Base-by-base conservation (phyloP, 441 rosid species). In the Gossypium laxum region DNA sequence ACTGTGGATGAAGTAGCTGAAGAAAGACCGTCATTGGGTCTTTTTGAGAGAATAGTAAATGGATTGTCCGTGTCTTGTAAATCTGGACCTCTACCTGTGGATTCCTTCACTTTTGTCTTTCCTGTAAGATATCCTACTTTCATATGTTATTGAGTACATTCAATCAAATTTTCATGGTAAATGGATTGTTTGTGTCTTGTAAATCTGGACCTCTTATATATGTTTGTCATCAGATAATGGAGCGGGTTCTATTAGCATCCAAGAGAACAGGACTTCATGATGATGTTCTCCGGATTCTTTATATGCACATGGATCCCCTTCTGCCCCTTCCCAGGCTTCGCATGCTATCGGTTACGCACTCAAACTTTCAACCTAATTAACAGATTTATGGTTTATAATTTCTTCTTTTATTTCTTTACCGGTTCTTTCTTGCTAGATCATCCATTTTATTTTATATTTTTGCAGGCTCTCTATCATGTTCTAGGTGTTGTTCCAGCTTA, bases 271-370 rank as follows among this genome's bases (percentile, higher is more conserved):
- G 78, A 75, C 89, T 95, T 80, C 98, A 92, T 76, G 95, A 91
- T 81, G 86, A 82, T 73, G 97, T 86, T 77, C 97, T 92, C 71
- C 89, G 77, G 77, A 86, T 95, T 81, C 81, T 95, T 76, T 87
- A 81, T 80, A 68, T 91, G 88, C 99, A 95, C 79, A 75, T 89
- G 85, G 99, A 95, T 84, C 93, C 99, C 41, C 84, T 89, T 72
- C 80, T 92, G 70, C 99, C 95, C 15, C 93, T 91, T 85, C 98
- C 98, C n/a, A 87, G 99, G 80, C 89, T 96, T 73, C 90, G 84
- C 72, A 93, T 96, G 99, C 71, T 93, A 84, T 90, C 97, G 75
- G 99, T 96, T 86, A 81, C 1, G 21, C 71, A 73, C 69, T 79
- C 70, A 75, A 72, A 71, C 76, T 79, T 77, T 85, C 54, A 65